Evolutionary conservation across 2,329 filamentous ascomycete species (phyloP).

Genomic region (Diaporthe sp.): DNA sequence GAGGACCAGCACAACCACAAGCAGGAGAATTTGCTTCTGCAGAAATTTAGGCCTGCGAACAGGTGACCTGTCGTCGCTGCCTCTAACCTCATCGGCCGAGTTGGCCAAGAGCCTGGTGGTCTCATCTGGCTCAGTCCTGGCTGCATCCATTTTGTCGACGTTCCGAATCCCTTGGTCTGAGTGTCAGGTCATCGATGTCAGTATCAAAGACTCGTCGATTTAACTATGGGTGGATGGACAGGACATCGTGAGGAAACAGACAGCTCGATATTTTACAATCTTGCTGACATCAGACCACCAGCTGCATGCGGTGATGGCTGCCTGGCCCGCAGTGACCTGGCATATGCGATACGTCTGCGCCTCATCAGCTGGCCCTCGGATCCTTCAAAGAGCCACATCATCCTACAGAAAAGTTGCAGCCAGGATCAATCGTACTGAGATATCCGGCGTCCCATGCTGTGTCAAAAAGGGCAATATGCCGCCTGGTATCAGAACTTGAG

Average conservation of each 20-base stretch:
- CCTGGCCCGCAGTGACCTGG: not conserved
- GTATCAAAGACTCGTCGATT: not conserved
- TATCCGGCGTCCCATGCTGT: no score
- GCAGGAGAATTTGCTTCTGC: not conserved
- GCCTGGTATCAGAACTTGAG: not conserved
- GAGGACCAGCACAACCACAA: not conserved
- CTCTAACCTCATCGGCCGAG: not conserved
- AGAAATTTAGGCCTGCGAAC: not conserved
- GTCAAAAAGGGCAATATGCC: not conserved
- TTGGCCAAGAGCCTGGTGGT: not conserved
- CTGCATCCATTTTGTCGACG: not conserved
- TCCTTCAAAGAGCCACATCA: not conserved
- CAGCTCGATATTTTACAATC: not conserved
- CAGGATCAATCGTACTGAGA: not conserved
- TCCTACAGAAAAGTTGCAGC: not conserved
- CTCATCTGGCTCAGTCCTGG: not conserved
- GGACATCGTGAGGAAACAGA: not conserved
- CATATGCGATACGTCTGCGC: not conserved
- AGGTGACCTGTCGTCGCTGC: not conserved
- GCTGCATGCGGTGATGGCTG: not conserved
- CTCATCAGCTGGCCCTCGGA: not conserved
- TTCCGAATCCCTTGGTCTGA: not conserved
- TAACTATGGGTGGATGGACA: not conserved
- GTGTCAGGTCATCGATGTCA: no score
- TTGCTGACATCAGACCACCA: slow-evolving; percentile 18